phyloP scores from a whole-genome alignment of 2,329 filamentous ascomycete genomes.

The Stromatinia cepivora region DNA sequence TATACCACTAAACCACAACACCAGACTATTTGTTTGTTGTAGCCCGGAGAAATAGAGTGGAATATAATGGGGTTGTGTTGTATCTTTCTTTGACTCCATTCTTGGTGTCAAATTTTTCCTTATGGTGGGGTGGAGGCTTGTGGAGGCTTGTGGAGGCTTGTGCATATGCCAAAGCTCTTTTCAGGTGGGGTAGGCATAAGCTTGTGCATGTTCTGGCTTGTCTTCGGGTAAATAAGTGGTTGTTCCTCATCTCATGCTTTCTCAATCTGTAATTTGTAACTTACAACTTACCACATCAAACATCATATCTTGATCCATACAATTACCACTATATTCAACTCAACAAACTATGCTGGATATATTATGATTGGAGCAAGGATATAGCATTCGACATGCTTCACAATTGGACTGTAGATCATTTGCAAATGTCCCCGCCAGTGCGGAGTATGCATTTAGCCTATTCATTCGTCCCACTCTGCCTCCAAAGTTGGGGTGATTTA shows the following conservation, averaged over 20 bases:
- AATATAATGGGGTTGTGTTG: background rate
- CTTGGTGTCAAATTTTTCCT: background rate
- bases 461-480: background rate
- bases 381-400: background rate
- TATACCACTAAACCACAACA: conserved; percentile 25
- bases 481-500: background rate
- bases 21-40: background rate
- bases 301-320: background rate
- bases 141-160: background rate
- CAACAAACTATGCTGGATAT: background rate
- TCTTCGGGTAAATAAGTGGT: background rate
- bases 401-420: background rate
- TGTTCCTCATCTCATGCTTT: background rate
- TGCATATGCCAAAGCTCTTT: background rate
- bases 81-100: background rate
- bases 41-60: fast-evolving
- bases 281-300: background rate
- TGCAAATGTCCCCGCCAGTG: background rate
- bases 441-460: conserved; percentile 13
- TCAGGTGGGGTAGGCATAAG: background rate
- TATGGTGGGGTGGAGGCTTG: background rate
- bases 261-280: background rate
- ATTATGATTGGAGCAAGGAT: background rate
- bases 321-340: background rate
- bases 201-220: background rate